These are phyloP conservation scores for Pulveroboletus sp. DNA, from an alignment of 768 basidiomycete genomes.

Conservation along the genomic window DNA sequence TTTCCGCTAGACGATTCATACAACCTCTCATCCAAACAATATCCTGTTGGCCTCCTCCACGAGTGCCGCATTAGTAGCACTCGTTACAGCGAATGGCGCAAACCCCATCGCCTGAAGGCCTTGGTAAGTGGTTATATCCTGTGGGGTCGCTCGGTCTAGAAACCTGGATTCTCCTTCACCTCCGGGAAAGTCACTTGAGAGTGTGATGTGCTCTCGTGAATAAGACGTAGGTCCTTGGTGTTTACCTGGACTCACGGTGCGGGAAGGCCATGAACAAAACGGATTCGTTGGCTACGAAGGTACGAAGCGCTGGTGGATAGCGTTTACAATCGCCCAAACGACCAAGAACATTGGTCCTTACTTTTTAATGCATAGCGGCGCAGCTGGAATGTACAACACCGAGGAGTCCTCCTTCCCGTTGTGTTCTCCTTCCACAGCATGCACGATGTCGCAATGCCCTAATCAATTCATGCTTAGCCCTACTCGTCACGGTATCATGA, in stretches of 20 bases:
- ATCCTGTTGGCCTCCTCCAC: slow-evolving; percentile 28
- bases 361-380: slow-evolving; percentile 48
- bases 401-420: slow-evolving; percentile 46
- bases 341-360: slow-evolving; percentile 18
- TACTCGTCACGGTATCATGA: not conserved
- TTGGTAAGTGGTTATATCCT: slow-evolving; percentile 32
- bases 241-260: slow-evolving; percentile 37
- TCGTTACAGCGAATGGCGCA: slow-evolving; percentile 29
- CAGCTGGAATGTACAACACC: slow-evolving; percentile 53
- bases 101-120: slow-evolving; percentile 42
- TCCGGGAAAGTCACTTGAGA: slow-evolving; percentile 46
- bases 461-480: not conserved
- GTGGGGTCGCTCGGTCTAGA: slow-evolving; percentile 32
- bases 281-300: slow-evolving; percentile 44
- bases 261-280: slow-evolving; percentile 45
- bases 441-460: slow-evolving; percentile 55
- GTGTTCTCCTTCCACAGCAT: slow-evolving; percentile 51
- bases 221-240: not conserved
- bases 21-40: slow-evolving; percentile 13
- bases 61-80: slow-evolving; percentile 11
- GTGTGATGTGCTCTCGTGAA: not conserved
- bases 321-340: not conserved
- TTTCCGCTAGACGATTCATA: not conserved
- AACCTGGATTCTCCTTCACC: slow-evolving; percentile 48
- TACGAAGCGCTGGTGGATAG: slow-evolving; percentile 38